phyloP scores from a whole-genome alignment of 2,329 filamentous ascomycete genomes.

The Pseudogymnoascus sp. region DNA sequence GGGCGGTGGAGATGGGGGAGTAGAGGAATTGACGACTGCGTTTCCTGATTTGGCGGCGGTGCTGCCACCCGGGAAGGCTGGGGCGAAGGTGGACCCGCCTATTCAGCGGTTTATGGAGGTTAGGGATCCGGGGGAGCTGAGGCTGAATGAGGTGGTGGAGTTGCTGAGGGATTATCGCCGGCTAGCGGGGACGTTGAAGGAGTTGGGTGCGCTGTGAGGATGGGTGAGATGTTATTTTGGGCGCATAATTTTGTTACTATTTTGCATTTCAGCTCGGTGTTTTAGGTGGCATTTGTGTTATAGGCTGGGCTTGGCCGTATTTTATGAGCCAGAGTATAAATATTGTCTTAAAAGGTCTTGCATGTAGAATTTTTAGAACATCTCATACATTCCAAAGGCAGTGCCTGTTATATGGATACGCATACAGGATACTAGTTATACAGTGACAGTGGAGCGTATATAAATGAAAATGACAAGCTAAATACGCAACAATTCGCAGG shows the following conservation, averaged over 20 bases:
- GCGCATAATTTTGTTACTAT: neutral
- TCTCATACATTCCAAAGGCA: neutral
- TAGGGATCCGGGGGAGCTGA: conserved; percentile 61
- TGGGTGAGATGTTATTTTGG: neutral
- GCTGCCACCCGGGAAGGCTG: conserved; percentile 36
- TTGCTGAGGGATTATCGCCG: conserved; percentile 68
- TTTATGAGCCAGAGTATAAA: neutral
- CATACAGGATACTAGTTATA: neutral
- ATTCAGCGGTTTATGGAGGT: conserved; percentile 67
- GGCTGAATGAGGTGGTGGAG: conserved; percentile 64
- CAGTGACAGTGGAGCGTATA: neutral
- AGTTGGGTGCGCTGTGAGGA: conserved; percentile 51
- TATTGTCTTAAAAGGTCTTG: neutral
- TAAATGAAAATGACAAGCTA: neutral
- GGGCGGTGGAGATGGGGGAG: conserved; percentile 39
- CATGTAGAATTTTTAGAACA: neutral
- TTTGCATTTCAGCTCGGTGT: conserved; percentile 1
- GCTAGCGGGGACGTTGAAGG: conserved; percentile 56
- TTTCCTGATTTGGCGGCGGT: conserved; percentile 52
- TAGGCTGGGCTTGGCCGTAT: neutral
- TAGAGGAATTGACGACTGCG: conserved; percentile 44
- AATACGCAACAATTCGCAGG: neutral
- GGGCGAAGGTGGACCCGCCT: conserved; percentile 52
- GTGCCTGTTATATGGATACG: neutral
- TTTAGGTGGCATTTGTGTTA: neutral